These are phyloP conservation scores for Ascosphaera aggregata DNA, from an alignment of 2,329 filamentous ascomycete genomes.

Conservation along the genomic window DNA sequence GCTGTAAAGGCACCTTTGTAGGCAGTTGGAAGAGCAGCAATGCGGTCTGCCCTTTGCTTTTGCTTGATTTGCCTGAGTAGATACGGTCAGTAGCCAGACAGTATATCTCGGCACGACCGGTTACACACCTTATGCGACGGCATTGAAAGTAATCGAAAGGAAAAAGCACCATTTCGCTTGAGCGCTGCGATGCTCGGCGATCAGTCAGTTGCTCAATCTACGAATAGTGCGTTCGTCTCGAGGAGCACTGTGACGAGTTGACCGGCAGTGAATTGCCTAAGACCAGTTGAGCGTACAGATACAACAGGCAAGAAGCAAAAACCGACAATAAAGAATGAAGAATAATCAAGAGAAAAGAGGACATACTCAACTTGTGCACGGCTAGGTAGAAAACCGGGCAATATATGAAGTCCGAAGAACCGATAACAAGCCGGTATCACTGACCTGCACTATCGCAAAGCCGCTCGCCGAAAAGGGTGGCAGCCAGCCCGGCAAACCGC, in stretches of 20 bases:
- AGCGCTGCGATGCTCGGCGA: no score
- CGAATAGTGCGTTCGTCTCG: no score
- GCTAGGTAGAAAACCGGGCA: background rate
- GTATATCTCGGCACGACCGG: slow-evolving; percentile 1
- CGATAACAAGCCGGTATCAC: background rate
- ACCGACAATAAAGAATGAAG: background rate
- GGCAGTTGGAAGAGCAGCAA: slow-evolving; percentile 37
- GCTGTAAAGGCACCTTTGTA: slow-evolving; percentile 45
- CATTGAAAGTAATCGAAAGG: slow-evolving; percentile 48
- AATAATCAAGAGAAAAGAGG: background rate
- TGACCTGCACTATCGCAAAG: background rate
- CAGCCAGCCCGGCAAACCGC: background rate
- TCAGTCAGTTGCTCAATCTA: no score
- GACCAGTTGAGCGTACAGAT: background rate
- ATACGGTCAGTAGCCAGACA: slow-evolving; percentile 4
- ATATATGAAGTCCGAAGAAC: background rate
- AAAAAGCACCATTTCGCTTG: slow-evolving; percentile 20
- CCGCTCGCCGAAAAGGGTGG: background rate
- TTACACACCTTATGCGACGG: slow-evolving; percentile 41
- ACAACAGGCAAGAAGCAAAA: background rate
- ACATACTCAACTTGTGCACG: background rate
- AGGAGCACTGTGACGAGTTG: background rate
- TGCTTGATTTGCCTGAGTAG: slow-evolving; percentile 50
- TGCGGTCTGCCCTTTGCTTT: slow-evolving; percentile 44
- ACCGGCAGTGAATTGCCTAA: background rate